A percentile compares a stretch with the other conserved stretches of the same genome.
Conservation (phyloP, 2,329 filamentous ascomycete genomes). For the Dendrostoma leiphaemia region DNA sequence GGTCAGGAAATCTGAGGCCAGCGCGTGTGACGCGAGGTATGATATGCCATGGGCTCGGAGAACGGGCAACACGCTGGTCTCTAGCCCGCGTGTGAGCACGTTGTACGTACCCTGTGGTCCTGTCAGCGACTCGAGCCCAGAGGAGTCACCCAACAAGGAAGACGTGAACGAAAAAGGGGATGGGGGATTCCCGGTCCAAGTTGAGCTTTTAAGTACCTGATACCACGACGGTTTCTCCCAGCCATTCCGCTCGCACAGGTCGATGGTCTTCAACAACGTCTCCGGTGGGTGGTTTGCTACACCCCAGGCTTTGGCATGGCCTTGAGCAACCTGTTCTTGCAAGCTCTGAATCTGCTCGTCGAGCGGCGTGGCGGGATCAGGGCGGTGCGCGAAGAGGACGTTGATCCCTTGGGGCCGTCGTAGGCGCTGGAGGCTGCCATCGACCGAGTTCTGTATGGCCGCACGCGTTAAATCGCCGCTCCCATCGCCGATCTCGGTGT, state of each 20-base stretch:
- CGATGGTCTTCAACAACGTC: conserved; percentile 30
- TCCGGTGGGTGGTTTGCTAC: conserved; percentile 34
- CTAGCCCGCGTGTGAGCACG: conserved; percentile 32
- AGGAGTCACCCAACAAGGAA: neutral
- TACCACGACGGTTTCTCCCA: conserved; percentile 37
- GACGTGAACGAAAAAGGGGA: neutral
- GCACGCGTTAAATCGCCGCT: conserved; percentile 27
- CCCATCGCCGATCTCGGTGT: conserved; percentile 27
- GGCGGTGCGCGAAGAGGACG: conserved; percentile 35
- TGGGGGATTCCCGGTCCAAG: neutral
- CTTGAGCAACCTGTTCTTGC: conserved; percentile 28
- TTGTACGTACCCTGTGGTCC: conserved; percentile 32
- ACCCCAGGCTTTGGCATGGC: conserved; percentile 34
- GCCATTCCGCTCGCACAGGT: conserved; percentile 30
- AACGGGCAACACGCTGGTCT: conserved; percentile 33
- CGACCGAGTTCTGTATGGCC: conserved; percentile 26
- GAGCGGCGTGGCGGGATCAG: conserved; percentile 31
- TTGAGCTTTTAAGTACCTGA: conserved; percentile 25
- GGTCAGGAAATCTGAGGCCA: conserved; percentile 32
- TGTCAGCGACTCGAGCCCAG: neutral
- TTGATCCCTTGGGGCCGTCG: conserved; percentile 24
- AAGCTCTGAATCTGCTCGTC: conserved; percentile 34
- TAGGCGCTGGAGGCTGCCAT: conserved; percentile 29
- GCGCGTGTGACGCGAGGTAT: conserved; percentile 20
- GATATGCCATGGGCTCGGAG: conserved; percentile 30